Evolutionary conservation across 1,284 basidiomycete species (phyloP).

Genomic region (Heliocybe sulcata): DNA sequence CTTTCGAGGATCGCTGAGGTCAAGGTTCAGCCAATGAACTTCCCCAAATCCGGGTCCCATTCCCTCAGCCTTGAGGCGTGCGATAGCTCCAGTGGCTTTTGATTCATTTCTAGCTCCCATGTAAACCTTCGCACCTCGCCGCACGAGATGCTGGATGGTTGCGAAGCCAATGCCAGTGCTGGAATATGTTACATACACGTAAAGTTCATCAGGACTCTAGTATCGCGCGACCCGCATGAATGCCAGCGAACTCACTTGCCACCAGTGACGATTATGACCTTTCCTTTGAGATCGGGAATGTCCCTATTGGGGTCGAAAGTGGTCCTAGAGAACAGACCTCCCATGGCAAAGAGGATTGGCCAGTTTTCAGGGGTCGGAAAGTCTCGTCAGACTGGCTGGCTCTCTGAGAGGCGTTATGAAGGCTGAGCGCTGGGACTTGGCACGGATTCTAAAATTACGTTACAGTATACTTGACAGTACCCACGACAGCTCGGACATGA

Average conservation of each 20-base stretch:
- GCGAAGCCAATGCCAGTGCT: constrained; percentile 33
- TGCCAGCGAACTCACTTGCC: constrained; percentile 26
- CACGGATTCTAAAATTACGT: background rate
- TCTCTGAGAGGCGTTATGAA: background rate
- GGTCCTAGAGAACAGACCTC: constrained; percentile 13
- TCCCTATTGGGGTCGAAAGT: constrained; percentile 18
- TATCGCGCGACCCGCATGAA: background rate
- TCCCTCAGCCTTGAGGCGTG: constrained; percentile 25
- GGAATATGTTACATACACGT: background rate
- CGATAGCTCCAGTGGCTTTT: constrained; percentile 30
- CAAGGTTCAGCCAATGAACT: constrained; percentile 36
- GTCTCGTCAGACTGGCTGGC: background rate
- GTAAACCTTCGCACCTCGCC: constrained; percentile 36
- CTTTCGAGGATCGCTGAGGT: constrained; percentile 33
- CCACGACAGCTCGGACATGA: background rate
- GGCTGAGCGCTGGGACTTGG: background rate
- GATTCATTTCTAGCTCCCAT: constrained; percentile 31
- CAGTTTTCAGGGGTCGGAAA: background rate
- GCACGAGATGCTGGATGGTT: constrained; percentile 28
- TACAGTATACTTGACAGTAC: background rate
- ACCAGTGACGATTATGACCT: constrained; percentile 32
- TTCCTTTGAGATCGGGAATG: constrained; percentile 27
- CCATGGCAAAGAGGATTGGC: background rate
- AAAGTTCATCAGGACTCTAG: background rate
- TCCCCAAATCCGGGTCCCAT: constrained; percentile 25